Evolutionary conservation across 371 early-diverging fungal species (phyloP), one percentile per base, ranked within the genome.

Genomic region (Mortierella sp.): DNA sequence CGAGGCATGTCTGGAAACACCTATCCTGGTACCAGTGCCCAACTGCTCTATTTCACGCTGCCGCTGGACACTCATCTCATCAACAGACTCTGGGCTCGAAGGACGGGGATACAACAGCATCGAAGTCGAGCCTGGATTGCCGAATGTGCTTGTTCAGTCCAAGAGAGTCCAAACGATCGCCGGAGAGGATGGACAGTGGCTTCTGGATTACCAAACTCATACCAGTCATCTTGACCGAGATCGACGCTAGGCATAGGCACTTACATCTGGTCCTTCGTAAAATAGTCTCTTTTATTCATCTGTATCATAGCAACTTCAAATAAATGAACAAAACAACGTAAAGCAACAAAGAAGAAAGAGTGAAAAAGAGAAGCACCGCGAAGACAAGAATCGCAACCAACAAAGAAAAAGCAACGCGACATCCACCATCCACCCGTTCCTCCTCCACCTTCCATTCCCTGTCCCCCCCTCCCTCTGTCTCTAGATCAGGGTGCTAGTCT

Each of bases 41-140:
- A 73, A 74, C 40, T 73, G 79, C 68, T 83, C 84, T 24, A 83
- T 83, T 71, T 76, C 84, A 3, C 84, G 79, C 31, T 83, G 84
- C 40, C 75, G 70, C 8, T 83, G 84, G 84, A 83, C 70, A 0
- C 69, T 75, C 37, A 26, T 52, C 10, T 65, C 64, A 5, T 44
- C 31, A 16, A 14, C 55, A 31, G 61, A 58, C 16, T 48, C 11
- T 24, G 70, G 39, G 43, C 24, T n/a, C 47, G 47, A 55, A 22
- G 13, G 47, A 50, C 55, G 40, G 13, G 1, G 73, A 55, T 19
- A 24, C 16, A 48, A 26, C 16, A 44, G 8, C 52, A 48, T 9
- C 19, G 47, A 45, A 4, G 24, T 2, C 1, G 50, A 45, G 34
- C 24, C 68, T 5, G 14, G 8, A 11, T n/a, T 71, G 29, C 47